Evolutionary conservation across 306 rosid species (phyloP).

Genomic region (Pachyrhizus erosus): DNA sequence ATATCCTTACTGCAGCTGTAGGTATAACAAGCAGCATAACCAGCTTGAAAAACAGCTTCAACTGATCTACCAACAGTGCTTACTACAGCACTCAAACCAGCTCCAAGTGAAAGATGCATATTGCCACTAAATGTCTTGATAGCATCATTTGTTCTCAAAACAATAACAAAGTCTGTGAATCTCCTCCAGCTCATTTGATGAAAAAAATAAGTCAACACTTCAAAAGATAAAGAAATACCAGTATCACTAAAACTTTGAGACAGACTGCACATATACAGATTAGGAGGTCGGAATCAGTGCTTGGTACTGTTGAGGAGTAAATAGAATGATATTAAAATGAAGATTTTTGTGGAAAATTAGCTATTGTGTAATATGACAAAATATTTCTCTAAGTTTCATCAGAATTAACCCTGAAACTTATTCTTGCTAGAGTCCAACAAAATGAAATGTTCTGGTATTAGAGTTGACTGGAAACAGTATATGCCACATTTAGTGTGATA

Average conservation of each 20-base stretch:
- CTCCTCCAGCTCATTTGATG: slow-evolving; percentile 84
- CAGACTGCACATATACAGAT: not conserved
- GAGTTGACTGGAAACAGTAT: slow-evolving; percentile 32
- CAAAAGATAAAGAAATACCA: slow-evolving; percentile 23
- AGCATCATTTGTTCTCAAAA: slow-evolving; percentile 82
- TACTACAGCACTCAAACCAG: slow-evolving; percentile 95
- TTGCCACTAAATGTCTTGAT: slow-evolving; percentile 85
- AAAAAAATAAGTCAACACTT: slow-evolving; percentile 8
- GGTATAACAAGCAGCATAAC: slow-evolving; percentile 87
- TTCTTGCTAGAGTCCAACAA: slow-evolving; percentile 15
- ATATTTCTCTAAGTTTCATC: not conserved
- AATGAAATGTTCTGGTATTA: slow-evolving; percentile 11
- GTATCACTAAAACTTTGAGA: slow-evolving; percentile 23
- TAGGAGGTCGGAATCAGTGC: not conserved
- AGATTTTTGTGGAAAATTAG: slow-evolving; percentile 8
- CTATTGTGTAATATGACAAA: slow-evolving; percentile 23
- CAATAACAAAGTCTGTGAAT: slow-evolving; percentile 89
- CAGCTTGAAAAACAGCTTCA: slow-evolving; percentile 97
- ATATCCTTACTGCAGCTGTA: slow-evolving; percentile 97
- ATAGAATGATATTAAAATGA: too few relatives aligned
- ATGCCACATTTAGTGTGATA: not conserved
- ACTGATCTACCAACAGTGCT: slow-evolving; percentile 83
- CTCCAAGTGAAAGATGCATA: slow-evolving; percentile 85
- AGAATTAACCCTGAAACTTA: not conserved
- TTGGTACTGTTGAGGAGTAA: slow-evolving; percentile 33